A percentile compares a stretch with the other conserved stretches of the same genome.
These are phyloP conservation scores for Stenocarpella maydis DNA, from an alignment of 2,329 filamentous ascomycete genomes.

Conservation along the genomic window DNA sequence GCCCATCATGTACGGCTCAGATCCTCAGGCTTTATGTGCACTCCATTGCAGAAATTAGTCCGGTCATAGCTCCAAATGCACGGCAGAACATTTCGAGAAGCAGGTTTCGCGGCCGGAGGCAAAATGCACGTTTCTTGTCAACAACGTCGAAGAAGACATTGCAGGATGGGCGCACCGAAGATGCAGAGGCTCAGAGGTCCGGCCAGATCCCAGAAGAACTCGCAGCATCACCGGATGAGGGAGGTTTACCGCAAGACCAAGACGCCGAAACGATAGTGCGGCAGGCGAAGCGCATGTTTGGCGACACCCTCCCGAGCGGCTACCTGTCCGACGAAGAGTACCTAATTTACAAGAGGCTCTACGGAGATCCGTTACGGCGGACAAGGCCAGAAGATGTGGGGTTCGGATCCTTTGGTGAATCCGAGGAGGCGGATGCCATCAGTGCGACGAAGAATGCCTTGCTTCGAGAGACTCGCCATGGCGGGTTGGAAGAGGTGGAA, in stretches of 20 bases:
- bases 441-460: conserved; percentile 54
- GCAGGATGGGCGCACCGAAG: conserved; percentile 15
- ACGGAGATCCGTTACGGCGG: conserved; percentile 75
- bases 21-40: conserved; percentile 48
- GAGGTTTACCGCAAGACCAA: conserved; percentile 8
- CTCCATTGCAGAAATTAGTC: conserved; percentile 41
- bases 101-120: conserved; percentile 12
- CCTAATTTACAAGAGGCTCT: conserved; percentile 79
- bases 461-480: conserved; percentile 63
- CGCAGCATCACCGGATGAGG: neutral
- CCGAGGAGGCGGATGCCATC: conserved; percentile 36
- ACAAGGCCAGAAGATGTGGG: conserved; percentile 68
- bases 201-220: conserved; percentile 19
- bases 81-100: conserved; percentile 22
- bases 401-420: conserved; percentile 42
- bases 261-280: conserved; percentile 72
- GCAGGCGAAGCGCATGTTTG: conserved; percentile 76
- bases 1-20: conserved; percentile 49
- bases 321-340: conserved; percentile 77
- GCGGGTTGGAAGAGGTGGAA: conserved; percentile 69
- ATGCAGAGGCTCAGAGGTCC: neutral
- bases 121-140: conserved; percentile 31
- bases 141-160: conserved; percentile 19
- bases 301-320: conserved; percentile 77
- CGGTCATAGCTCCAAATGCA: conserved; percentile 25